Base-by-base conservation (phyloP, 257 asterid species). In the Verbena officinalis region DNA sequence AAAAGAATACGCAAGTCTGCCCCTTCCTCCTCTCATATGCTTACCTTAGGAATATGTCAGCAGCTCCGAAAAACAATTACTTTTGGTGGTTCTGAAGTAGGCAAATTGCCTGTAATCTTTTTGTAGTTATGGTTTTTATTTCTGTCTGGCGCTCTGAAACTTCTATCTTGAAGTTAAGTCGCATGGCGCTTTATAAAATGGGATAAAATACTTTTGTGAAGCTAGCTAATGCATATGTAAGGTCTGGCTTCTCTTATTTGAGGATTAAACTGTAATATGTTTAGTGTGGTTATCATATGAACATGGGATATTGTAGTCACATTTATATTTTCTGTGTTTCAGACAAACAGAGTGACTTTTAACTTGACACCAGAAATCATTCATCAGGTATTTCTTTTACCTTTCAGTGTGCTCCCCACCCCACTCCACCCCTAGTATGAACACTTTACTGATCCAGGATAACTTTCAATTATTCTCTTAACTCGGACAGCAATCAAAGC, bases 281-380 rank as follows among this genome's bases (percentile, higher is more conserved):
- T 60, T 54, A 42, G 43, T 30, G 16, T n/a, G 46, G 52, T 33
- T 24, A 51, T n/a, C 21, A 39, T 59, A 23, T 44, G 21, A 36
- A 43, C 62, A 42, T 71, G 43, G 59, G 64, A 59, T 67, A 61
- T 66, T 59, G 69, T 62, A 15, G 21, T 72, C 31, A 73, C 45
- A 22, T 67, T 22, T 75, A 49, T 71, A 46, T 67, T 42, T 70
- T 65, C 73, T 80, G 30, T 67, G 46, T 73, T 78, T 62, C 95
- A 94, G 99, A 77, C 97, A 33, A 94, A 94, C 86, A 83, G 86
- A 74, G 96, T 94, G 62, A 94, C 99, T 8, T 90, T 94, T 75
- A 94, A 94, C 85, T 79, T 90, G 89, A 93, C 99, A 34, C 92
- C 95, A 31, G 99, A 90, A 83, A 86, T 90, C 77, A 93, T 93